Conservation (phyloP, 176 grass and related monocot genomes). For the Ensete ventricosum region DNA sequence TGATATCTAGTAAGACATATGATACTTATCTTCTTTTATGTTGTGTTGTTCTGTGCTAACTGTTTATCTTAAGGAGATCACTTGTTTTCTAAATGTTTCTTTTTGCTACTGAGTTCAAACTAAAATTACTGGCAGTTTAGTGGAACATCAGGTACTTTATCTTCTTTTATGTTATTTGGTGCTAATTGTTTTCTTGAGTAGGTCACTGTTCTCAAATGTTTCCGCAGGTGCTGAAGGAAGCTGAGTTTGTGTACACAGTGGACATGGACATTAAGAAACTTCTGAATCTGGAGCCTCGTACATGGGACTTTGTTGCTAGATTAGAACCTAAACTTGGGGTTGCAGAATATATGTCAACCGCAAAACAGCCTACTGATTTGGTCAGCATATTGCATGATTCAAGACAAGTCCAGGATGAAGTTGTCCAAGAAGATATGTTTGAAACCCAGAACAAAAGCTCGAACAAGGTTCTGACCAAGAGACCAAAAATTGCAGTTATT, state of each 20-base stretch:
- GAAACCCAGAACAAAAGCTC: conserved; percentile 26
- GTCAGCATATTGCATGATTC: conserved; percentile 42
- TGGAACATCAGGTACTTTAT: neutral
- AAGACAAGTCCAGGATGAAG: conserved; percentile 15
- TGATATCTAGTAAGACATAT: too few species aligned
- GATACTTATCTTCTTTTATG: too few species aligned
- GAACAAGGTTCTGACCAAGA: conserved; percentile 22
- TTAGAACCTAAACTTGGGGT: conserved; percentile 72
- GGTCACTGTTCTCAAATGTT: conserved; percentile 4
- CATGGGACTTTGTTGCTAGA: conserved; percentile 90
- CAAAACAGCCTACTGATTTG: conserved; percentile 47
- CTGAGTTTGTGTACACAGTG: conserved; percentile 87
- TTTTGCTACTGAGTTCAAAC: too few species aligned
- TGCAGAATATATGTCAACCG: conserved; percentile 58
- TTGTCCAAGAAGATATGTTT: conserved; percentile 14
- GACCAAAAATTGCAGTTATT: conserved; percentile 67
- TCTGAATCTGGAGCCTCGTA: conserved; percentile 67
- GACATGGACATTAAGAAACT: conserved; percentile 90
- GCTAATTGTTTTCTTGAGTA: neutral
- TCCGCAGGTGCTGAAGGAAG: conserved; percentile 70
- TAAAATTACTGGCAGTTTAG: neutral
- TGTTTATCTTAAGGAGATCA: too few species aligned
- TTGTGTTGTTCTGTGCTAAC: too few species aligned
- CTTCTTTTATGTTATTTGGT: neutral
- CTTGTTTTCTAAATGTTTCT: too few species aligned